Conservation (phyloP, 1,284 basidiomycete species). For the Caloboletus inedulis region DNA sequence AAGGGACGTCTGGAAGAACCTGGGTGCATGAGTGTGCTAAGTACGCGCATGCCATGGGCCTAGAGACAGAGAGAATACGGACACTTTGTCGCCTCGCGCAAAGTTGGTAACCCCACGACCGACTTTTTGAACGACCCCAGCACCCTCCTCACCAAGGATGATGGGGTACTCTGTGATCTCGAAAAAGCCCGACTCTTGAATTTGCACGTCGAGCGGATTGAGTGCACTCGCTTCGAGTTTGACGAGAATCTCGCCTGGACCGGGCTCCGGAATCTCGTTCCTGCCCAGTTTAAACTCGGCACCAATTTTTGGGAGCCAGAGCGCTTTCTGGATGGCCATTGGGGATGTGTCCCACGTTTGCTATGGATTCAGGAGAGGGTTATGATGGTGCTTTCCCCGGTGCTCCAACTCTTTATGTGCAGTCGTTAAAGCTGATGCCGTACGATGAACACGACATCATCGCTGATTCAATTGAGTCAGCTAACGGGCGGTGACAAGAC, state of each 20-base stretch:
- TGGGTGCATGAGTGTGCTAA: neutral
- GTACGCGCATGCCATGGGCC: neutral
- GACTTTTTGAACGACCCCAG: conserved; percentile 14
- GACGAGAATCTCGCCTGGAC: conserved; percentile 24
- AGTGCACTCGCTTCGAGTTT: conserved; percentile 13
- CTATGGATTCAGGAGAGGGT: neutral
- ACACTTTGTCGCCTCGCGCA: conserved; percentile 10
- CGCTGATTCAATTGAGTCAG: neutral
- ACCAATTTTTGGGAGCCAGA: conserved; percentile 18
- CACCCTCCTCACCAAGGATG: conserved; percentile 15
- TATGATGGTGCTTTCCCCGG: too few species aligned
- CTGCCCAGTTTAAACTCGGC: conserved; percentile 14
- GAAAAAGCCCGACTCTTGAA: conserved; percentile 9
- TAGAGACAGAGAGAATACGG: neutral
- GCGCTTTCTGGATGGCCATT: conserved; percentile 17
- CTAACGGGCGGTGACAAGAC: neutral
- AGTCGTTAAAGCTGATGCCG: neutral
- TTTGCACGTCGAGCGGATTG: conserved; percentile 8
- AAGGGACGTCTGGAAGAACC: conserved; percentile 8
- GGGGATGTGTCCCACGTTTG: neutral
- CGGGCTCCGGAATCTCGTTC: conserved; percentile 13
- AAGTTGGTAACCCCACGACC: conserved; percentile 8
- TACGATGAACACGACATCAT: neutral
- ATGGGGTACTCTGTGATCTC: conserved; percentile 6
- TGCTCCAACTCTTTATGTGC: neutral